Evolutionary conservation across 75 land plant genomes (phyloP).

Genomic region (Selaginella tamariscina): DNA sequence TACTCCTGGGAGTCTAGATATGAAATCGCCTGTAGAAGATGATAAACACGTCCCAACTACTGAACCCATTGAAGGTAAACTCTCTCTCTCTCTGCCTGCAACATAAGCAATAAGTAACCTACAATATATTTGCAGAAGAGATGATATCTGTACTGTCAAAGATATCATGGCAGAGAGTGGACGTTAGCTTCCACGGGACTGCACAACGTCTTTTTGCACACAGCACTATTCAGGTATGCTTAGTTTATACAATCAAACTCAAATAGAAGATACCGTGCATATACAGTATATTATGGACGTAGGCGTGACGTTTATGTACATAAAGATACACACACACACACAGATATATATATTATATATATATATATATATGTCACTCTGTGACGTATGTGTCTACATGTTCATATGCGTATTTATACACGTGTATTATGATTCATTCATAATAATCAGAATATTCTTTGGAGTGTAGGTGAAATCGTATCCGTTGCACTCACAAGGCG

Average conservation of each 20-base stretch:
- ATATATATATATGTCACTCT: too few species aligned
- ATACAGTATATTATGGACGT: too few species aligned
- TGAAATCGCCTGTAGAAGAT: not conserved
- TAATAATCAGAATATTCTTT: not conserved
- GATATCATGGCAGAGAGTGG: slow-evolving; percentile 65
- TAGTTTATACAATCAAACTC: too few species aligned
- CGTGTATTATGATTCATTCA: not conserved
- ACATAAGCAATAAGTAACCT: not conserved
- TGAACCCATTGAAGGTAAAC: slow-evolving; percentile 19
- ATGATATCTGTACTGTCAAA: slow-evolving; percentile 45
- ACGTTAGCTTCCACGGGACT: slow-evolving; percentile 50
- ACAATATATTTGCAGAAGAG: slow-evolving; percentile 32
- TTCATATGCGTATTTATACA: not conserved
- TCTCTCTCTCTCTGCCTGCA: not conserved
- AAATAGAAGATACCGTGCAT: too few species aligned
- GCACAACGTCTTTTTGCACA: slow-evolving; percentile 46
- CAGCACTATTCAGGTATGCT: slow-evolving; percentile 81
- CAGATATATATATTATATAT: too few species aligned
- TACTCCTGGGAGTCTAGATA: not conserved
- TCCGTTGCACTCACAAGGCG: not conserved
- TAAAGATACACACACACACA: too few species aligned
- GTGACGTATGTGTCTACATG: too few species aligned
- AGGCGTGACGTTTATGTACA: too few species aligned
- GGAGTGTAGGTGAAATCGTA: not conserved
- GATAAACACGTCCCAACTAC: not conserved